These are phyloP conservation scores for Auricularia sp. DNA, from an alignment of 768 basidiomycete species.

Conservation along the genomic window DNA sequence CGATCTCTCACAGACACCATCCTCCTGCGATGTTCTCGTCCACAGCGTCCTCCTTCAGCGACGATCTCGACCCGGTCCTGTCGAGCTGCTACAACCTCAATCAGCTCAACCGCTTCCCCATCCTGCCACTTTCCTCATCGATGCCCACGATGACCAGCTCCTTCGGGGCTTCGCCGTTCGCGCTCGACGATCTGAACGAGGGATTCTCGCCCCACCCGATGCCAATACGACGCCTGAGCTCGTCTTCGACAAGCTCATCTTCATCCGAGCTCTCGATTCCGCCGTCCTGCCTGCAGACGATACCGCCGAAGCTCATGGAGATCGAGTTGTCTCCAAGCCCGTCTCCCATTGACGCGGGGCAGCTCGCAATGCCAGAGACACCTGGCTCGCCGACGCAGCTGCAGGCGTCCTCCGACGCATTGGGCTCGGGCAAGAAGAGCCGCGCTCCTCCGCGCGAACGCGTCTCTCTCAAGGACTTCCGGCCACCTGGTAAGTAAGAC, in stretches of 20 bases:
- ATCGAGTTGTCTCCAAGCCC: neutral
- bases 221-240: neutral
- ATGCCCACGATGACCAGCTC: neutral
- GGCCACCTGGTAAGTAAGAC: constrained; percentile 44
- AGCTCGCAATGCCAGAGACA: neutral
- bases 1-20: neutral
- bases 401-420: neutral
- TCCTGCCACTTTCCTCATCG: neutral
- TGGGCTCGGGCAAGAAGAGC: neutral
- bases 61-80: neutral
- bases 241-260: neutral
- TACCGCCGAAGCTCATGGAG: neutral
- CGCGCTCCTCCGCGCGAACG: constrained; percentile 28
- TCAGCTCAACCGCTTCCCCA: neutral
- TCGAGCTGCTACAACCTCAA: neutral
- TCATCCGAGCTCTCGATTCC: neutral
- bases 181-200: neutral
- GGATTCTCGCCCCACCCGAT: neutral
- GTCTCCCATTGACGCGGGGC: neutral
- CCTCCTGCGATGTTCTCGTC: neutral
- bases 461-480: constrained; percentile 66
- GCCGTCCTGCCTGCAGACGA: neutral
- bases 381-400: neutral
- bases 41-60: neutral
- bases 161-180: neutral